A percentile compares a stretch with the other conserved stretches of the same genome.
phyloP scores from a whole-genome alignment of 352 stramenopile species.

The Aphanomyces stellatus region DNA sequence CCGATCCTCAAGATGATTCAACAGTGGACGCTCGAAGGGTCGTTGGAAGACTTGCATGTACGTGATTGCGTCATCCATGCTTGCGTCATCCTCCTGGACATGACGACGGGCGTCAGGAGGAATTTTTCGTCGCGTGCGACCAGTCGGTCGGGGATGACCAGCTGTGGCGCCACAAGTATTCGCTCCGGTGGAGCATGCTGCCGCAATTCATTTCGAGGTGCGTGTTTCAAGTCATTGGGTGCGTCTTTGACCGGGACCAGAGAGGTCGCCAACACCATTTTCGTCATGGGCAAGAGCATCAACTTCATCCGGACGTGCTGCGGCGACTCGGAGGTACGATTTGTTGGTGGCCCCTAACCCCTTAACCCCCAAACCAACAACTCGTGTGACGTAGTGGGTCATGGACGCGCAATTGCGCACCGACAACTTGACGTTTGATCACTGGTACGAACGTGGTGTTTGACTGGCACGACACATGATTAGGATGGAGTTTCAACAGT shows the following conservation, averaged over 20 bases:
- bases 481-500: conserved; percentile 24
- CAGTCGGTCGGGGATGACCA: conserved; percentile 66
- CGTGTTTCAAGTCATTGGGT: conserved; percentile 8
- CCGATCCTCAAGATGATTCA: conserved; percentile 85
- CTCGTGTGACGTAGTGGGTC: conserved; percentile 41
- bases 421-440: conserved; percentile 17
- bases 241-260: too few relatives aligned
- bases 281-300: conserved; percentile 97
- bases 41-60: conserved; percentile 79
- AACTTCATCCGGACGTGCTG: conserved; percentile 98
- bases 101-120: conserved; percentile 29
- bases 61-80: conserved; percentile 22
- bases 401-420: conserved; percentile 36
- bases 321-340: conserved; percentile 76
- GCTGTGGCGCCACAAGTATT: conserved; percentile 82
- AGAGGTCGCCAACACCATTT: conserved; percentile 88
- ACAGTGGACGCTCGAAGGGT: conserved; percentile 81
- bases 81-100: too few relatives aligned
- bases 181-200: conserved; percentile 75
- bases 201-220: conserved; percentile 82
- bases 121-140: conserved; percentile 83
- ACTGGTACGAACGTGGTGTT: neutral
- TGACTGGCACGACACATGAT: neutral
- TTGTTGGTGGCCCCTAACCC: neutral
- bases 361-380: too few relatives aligned